Evolutionary conservation across 2,329 filamentous ascomycete genomes (phyloP), one percentile per base, ranked within the genome.

Genomic region (Ophiostoma piceae): DNA sequence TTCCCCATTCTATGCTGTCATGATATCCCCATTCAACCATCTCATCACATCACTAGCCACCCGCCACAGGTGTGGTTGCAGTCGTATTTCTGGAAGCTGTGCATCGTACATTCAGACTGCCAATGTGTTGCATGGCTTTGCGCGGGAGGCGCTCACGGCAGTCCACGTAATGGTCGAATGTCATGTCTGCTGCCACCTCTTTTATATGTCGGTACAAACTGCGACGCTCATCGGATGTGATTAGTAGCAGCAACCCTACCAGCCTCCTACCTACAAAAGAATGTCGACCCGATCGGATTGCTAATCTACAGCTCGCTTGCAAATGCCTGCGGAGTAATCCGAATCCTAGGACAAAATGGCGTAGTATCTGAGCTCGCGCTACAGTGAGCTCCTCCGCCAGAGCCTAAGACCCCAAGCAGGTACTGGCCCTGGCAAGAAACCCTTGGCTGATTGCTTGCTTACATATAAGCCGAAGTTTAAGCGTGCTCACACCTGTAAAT

Each of bases 241-340:
- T 57, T 57, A 26, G 51, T 57, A 19, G 43, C 16, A 7, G 43
- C 43, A 19, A 47, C 43, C 43, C 43, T 47, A 19, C 43, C 43
- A 47, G 43, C 43, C 43, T 47, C 43, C 16, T 47, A 7, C 43
- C 43, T 47, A 47, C 43, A 47, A 47, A 26, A 57, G 51, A 57
- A 57, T n/a, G 51, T 26, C 9, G 16, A 57, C 22, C 51, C 51
- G 51, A 57, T 57, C 51, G 51, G 51, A 26, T 57, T 26, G 22
- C 51, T 57, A 57, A 57, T 57, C 51, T 57, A 57, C 51, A 57
- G 51, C 51, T 57, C 51, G 51, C 51, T 57, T 57, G 51, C 51
- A 57, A 57, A 57, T 57, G 51, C 51, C 51, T 57, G 51, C 51
- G 51, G 51, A 57, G 51, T 26, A 57, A 29, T 26, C 51, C 51